Evolutionary conservation across 225 moss, liverwort and hornwort species (phyloP), one percentile per base, ranked within the genome.

Genomic region (Rhytidiadelphus loreus): DNA sequence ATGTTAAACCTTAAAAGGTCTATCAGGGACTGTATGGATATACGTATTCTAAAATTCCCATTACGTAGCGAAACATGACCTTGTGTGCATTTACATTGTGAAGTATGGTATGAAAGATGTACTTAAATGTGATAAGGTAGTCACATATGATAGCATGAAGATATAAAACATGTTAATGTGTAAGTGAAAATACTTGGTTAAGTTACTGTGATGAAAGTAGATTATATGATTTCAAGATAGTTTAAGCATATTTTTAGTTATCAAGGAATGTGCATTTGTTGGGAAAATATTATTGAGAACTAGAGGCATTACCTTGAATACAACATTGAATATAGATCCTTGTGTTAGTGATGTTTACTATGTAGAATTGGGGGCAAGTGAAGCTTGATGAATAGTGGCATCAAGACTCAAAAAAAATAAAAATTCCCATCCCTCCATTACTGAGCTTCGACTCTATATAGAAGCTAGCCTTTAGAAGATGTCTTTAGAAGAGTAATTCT

Each of bases 281-380:
- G 1, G 3, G 35, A 23, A 4, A 23, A 73, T 30, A 74, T 7
- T 48, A 48, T 48, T 22, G 8, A 33, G 2, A 0, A 35, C 3
- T 52, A 21, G 0, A 76, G 8, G 20, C 0, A 22, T 21, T 12
- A 22, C 22, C 52, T 52, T 52, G 13, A 35, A 35, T 13, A 22
- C 5, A 21, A 76, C 2, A 2, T 0, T 35, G 0, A 33, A 22
- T 22, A 35, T 22, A 2, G 3, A 33, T 22, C 8, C 2, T 22
- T 76, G 5, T 76, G 3, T 75, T 33, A 75, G 8, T 5, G 20
- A 25, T 1, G 0, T 6, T 22, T 43, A 43, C 11, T 3, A 18
- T 44, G 2, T 44, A 4, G 2, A 44, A 1, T 71, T 8, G 0
- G 8, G 7, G 3, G 0, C 0, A 2, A 0, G 10, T 37, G 41